Conservation (phyloP, 2,329 filamentous ascomycete species). For the Neodidymelliopsis sp. region DNA sequence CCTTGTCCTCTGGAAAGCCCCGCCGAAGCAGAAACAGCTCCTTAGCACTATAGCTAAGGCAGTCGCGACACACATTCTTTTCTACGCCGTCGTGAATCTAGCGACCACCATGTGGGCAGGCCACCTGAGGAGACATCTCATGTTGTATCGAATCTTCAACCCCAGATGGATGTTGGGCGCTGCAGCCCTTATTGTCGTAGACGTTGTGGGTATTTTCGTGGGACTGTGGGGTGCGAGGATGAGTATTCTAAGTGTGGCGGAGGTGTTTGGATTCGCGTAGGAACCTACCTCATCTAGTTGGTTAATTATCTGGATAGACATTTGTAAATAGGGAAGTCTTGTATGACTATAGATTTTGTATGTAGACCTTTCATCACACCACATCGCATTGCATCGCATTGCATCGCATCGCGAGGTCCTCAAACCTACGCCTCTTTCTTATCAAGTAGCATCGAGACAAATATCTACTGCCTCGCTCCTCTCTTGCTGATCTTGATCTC, state of each 20-base stretch:
- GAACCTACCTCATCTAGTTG: too few species aligned
- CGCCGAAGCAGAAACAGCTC: conserved; percentile 69
- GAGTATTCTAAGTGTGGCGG: conserved; percentile 79
- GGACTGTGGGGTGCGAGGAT: conserved; percentile 77
- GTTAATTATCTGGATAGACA: too few species aligned
- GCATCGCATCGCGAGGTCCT: too few species aligned
- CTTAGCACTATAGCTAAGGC: conserved; percentile 75
- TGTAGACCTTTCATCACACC: too few species aligned
- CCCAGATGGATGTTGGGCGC: conserved; percentile 89
- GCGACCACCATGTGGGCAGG: conserved; percentile 92
- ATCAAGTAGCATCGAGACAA: neutral
- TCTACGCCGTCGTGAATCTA: conserved; percentile 82
- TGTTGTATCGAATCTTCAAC: conserved; percentile 94
- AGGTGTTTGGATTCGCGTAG: conserved; percentile 75
- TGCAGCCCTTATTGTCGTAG: conserved; percentile 74
- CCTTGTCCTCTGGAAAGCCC: conserved; percentile 86
- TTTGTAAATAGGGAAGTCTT: neutral
- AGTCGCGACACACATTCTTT: conserved; percentile 77
- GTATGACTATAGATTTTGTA: neutral
- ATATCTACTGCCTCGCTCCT: too few species aligned
- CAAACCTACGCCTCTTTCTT: neutral
- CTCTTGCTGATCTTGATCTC: neutral
- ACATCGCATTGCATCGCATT: neutral
- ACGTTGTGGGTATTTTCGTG: conserved; percentile 74
- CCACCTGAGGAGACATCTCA: conserved; percentile 86